Conservation (phyloP, 73 alveolate species). For the Urostyla sp. region DNA sequence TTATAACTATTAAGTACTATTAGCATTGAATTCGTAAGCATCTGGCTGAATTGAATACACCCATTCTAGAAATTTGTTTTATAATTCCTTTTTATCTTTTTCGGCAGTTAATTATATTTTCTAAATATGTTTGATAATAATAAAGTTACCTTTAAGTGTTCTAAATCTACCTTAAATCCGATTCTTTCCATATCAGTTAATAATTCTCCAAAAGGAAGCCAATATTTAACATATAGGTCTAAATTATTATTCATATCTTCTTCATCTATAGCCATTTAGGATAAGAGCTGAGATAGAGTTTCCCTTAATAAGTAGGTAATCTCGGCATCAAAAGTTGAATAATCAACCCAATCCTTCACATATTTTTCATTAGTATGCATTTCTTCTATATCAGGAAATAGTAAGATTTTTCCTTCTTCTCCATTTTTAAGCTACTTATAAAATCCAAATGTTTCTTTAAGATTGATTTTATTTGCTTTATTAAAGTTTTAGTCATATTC, state of each 20-base stretch:
- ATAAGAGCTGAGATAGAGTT: constrained; percentile 48
- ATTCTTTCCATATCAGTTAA: constrained; percentile 91
- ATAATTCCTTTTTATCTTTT: constrained; percentile 70
- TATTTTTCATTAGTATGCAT: constrained; percentile 80
- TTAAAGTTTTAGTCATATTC: constrained; percentile 21
- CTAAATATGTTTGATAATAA: not conserved
- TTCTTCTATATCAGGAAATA: constrained; percentile 83
- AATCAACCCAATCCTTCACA: constrained; percentile 80
- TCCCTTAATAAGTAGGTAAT: constrained; percentile 76
- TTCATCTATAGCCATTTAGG: constrained; percentile 24
- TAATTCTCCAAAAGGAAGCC: constrained; percentile 91
- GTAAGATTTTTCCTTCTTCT: constrained; percentile 70
- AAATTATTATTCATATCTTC: constrained; percentile 70
- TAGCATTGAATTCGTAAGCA: constrained; percentile 81
- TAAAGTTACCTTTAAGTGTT: constrained; percentile 73
- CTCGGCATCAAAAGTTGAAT: constrained; percentile 92
- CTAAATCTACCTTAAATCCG: constrained; percentile 82
- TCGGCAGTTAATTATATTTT: constrained; percentile 76
- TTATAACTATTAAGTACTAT: constrained; percentile 76
- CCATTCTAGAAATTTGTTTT: constrained; percentile 77
- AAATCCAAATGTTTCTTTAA: constrained; percentile 75
- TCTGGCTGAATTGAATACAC: constrained; percentile 71
- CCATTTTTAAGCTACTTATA: constrained; percentile 79
- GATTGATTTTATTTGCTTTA: constrained; percentile 64
- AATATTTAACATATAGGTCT: constrained; percentile 79